Conservation (phyloP, 164 flowering plant species). For the Paratinospora sagittata region DNA sequence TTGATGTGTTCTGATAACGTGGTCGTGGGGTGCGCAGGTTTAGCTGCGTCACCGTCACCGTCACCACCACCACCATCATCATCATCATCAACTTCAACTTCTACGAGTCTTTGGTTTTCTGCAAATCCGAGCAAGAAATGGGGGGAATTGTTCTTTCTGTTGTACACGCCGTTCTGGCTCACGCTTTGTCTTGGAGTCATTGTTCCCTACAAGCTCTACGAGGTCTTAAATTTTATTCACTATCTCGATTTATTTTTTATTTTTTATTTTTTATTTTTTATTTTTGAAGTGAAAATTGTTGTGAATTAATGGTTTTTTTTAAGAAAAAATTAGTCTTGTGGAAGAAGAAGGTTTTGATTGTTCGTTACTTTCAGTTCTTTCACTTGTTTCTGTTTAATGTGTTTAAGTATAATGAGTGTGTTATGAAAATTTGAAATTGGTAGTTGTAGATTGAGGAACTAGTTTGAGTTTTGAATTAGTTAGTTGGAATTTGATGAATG, state of each 20-base stretch:
- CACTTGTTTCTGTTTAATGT: too few relatives aligned
- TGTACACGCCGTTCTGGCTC: too few relatives aligned
- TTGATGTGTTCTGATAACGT: not conserved
- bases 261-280: not conserved
- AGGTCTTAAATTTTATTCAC: constrained; percentile 32
- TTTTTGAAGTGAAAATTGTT: not conserved
- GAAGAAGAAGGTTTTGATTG: too few relatives aligned
- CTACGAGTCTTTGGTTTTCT: constrained; percentile 63
- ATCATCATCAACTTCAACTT: not conserved
- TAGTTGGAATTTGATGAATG: too few relatives aligned
- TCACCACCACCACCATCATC: not conserved
- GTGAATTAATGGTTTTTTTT: too few relatives aligned
- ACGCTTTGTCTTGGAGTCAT: too few relatives aligned
- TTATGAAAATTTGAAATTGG: too few relatives aligned
- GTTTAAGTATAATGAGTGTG: too few relatives aligned
- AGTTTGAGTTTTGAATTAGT: too few relatives aligned
- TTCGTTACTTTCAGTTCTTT: too few relatives aligned
- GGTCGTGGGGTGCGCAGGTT: constrained; percentile 4
- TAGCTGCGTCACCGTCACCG: constrained; percentile 8
- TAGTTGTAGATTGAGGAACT: too few relatives aligned
- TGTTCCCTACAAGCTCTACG: constrained; percentile 87
- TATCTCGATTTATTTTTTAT: not conserved
- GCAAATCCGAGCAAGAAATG: constrained; percentile 88
- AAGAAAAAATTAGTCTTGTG: too few relatives aligned
- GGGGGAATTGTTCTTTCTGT: constrained; percentile 84